These are phyloP conservation scores for Lecanicillium sp. DNA, from an alignment of 2,329 filamentous ascomycete species.

Conservation along the genomic window DNA sequence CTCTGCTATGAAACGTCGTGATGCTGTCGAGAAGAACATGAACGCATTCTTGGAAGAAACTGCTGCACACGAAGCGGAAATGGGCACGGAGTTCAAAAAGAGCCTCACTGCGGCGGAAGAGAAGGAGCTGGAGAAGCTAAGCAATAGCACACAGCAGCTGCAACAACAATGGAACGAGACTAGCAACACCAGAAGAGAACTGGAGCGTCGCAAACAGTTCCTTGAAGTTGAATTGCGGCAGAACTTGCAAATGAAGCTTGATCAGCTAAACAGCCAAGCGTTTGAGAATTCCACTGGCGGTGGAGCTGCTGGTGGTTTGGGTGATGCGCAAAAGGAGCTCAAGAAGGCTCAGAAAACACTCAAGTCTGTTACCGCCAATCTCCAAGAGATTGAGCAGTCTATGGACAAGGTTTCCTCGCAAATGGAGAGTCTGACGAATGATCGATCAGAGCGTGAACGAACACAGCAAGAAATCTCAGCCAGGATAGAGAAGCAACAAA, in stretches of 20 bases:
- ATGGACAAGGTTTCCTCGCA: conserved; percentile 47
- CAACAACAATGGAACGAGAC: conserved; percentile 69
- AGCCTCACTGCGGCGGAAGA: conserved; percentile 78
- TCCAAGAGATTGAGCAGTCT: conserved; percentile 65
- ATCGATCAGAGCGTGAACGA: conserved; percentile 57
- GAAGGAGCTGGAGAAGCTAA: conserved; percentile 64
- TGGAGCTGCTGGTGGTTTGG: conserved; percentile 56
- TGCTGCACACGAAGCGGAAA: conserved; percentile 68
- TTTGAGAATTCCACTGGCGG: conserved; percentile 56
- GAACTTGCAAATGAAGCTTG: conserved; percentile 77
- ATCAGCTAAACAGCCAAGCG: conserved; percentile 72
- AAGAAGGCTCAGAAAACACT: conserved; percentile 65
- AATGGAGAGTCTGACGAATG: conserved; percentile 45
- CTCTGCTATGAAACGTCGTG: conserved; percentile 52
- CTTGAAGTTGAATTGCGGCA: conserved; percentile 84
- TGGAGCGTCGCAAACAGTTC: conserved; percentile 73
- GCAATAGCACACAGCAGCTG: conserved; percentile 60
- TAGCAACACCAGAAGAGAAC: conserved; percentile 62
- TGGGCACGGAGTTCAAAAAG: conserved; percentile 86
- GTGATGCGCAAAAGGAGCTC: conserved; percentile 72
- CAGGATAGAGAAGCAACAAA: conserved; percentile 77
- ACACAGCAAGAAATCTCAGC: conserved; percentile 67
- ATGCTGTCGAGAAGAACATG: conserved; percentile 66
- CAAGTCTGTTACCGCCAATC: conserved; percentile 56
- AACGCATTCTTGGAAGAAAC: conserved; percentile 69